Percentiles rank a stretch among this genome's conserved stretches.
Conservation (phyloP, 192 early-diverging fungal species). For the Backusella circina region DNA sequence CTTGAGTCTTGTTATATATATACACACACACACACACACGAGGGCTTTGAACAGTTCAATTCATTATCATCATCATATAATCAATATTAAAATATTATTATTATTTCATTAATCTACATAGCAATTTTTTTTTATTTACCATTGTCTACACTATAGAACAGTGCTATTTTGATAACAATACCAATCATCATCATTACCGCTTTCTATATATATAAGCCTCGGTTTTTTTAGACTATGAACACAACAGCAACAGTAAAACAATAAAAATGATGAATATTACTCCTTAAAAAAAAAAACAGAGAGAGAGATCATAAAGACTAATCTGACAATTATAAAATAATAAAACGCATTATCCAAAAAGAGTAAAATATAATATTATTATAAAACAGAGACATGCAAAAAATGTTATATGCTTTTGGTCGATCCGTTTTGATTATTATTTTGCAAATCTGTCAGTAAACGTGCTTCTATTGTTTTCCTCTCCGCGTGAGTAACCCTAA, state of each 20-base stretch:
- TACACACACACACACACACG: background rate
- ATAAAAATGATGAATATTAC: background rate
- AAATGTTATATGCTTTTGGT: background rate
- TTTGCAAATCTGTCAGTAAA: background rate
- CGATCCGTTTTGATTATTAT: background rate
- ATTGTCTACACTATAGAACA: background rate
- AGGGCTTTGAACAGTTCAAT: constrained; percentile 2
- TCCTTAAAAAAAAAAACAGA: background rate
- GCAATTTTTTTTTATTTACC: background rate
- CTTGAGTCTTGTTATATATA: background rate
- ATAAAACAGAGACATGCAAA: background rate
- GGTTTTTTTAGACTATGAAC: background rate
- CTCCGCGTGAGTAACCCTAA: background rate
- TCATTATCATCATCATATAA: background rate
- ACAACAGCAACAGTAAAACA: background rate
- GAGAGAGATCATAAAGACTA: background rate
- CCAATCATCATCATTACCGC: background rate
- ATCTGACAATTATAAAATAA: background rate
- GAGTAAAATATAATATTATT: background rate
- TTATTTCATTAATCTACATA: background rate
- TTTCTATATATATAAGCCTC: background rate
- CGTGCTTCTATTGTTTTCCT: background rate
- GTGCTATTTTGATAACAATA: background rate
- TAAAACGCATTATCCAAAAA: background rate
- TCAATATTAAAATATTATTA: background rate